These are phyloP conservation scores for Termitomyces heimii DNA, from an alignment of 768 basidiomycete genomes.

Conservation along the genomic window DNA sequence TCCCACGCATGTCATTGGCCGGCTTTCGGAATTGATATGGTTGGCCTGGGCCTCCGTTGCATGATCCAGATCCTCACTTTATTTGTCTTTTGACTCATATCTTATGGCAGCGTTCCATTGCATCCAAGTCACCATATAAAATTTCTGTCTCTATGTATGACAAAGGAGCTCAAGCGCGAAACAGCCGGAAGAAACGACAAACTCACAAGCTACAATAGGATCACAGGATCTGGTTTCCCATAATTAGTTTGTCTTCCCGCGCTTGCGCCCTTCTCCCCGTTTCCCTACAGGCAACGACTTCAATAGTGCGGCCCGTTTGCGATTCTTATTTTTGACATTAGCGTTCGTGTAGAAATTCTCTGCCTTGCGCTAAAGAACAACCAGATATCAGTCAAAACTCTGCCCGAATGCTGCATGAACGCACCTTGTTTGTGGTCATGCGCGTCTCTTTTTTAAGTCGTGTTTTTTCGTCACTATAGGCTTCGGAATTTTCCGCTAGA, in stretches of 20 bases:
- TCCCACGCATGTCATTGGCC: constrained; percentile 28
- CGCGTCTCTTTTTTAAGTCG: constrained; percentile 55
- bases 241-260: constrained; percentile 18
- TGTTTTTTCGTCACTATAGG: constrained; percentile 6
- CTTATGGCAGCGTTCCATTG: constrained; percentile 5
- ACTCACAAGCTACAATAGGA: constrained; percentile 6
- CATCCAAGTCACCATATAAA: neutral
- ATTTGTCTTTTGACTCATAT: neutral
- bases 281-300: constrained; percentile 52
- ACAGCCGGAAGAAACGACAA: neutral
- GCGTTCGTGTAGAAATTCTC: constrained; percentile 82
- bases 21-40: neutral
- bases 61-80: neutral
- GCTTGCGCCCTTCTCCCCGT: constrained; percentile 34
- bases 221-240: constrained; percentile 5
- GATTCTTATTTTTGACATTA: constrained; percentile 87
- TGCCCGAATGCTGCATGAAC: constrained; percentile 1
- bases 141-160: neutral
- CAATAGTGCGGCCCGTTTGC: constrained; percentile 55
- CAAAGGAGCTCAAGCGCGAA: neutral
- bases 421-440: constrained; percentile 92
- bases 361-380: constrained; percentile 63
- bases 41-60: neutral
- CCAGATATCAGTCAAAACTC: constrained; percentile 3
- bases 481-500: constrained; percentile 8